Conservation (phyloP, 1,284 basidiomycete species). For the Mycosarcoma mackinlayi region DNA sequence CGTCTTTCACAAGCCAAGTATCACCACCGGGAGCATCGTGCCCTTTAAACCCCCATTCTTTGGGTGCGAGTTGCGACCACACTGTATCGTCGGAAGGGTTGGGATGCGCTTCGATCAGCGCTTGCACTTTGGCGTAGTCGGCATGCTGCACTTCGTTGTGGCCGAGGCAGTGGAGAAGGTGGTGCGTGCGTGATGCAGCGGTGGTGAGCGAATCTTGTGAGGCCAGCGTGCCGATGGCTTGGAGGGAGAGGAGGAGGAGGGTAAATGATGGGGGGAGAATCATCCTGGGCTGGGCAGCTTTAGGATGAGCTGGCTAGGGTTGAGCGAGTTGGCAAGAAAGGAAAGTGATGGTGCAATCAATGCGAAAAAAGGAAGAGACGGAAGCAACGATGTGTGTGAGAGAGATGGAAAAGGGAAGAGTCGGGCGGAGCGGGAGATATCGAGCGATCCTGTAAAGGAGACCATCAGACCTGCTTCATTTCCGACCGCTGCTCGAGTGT, state of each 20-base stretch:
- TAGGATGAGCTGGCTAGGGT: too few species aligned
- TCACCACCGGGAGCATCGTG: constrained; percentile 1
- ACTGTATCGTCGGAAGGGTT: constrained; percentile 6
- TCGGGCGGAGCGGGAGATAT: too few species aligned
- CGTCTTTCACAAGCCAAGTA: constrained; percentile 1
- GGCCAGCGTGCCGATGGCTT: neutral
- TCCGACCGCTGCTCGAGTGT: too few species aligned
- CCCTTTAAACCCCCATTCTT: constrained; percentile 23
- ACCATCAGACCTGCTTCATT: too few species aligned
- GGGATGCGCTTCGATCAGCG: constrained; percentile 7
- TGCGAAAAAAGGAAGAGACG: too few species aligned
- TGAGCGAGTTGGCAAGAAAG: neutral
- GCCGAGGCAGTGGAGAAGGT: constrained; percentile 24
- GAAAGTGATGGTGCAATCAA: neutral
- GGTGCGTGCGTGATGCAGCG: neutral
- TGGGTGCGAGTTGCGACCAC: constrained; percentile 11
- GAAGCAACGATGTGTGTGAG: too few species aligned
- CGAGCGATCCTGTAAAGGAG: too few species aligned
- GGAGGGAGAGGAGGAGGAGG: neutral
- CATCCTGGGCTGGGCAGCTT: neutral
- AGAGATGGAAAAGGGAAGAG: too few species aligned
- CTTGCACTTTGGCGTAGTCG: constrained; percentile 6
- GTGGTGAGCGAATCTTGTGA: neutral
- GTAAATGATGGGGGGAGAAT: neutral
- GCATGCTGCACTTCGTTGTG: neutral